phyloP scores from a whole-genome alignment of 225 moss, liverwort and hornwort species.

The Ulota crispa region DNA sequence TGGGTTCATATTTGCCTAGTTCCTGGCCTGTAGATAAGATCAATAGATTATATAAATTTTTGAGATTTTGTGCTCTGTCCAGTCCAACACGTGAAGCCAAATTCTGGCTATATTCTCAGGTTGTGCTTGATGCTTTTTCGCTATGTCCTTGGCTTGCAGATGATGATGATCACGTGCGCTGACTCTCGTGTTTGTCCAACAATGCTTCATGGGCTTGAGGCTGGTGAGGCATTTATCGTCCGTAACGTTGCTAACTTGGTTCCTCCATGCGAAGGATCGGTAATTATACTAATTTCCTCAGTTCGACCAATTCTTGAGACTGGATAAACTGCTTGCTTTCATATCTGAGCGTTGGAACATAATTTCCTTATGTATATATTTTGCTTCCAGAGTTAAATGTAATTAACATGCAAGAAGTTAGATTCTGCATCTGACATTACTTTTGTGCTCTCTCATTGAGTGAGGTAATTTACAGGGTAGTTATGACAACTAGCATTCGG shows the following conservation, averaged over 20 bases:
- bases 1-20: neutral
- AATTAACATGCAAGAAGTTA: neutral
- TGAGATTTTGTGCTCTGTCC: slow-evolving; percentile 4
- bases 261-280: slow-evolving; percentile 72
- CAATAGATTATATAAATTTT: neutral
- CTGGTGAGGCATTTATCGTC: slow-evolving; percentile 78
- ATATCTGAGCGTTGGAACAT: neutral
- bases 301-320: neutral
- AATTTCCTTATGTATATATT: neutral
- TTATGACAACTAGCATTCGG: neutral
- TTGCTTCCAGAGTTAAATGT: neutral
- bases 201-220: slow-evolving; percentile 76
- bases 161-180: slow-evolving; percentile 86
- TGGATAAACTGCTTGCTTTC: neutral
- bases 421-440: neutral
- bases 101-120: neutral
- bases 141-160: slow-evolving; percentile 36
- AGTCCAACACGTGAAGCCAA: neutral
- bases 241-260: slow-evolving; percentile 92
- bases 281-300: slow-evolving; percentile 13
- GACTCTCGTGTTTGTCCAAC: slow-evolving; percentile 92
- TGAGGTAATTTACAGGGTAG: neutral
- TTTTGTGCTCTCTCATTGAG: neutral
- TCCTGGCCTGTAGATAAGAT: neutral
- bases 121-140: neutral